These are phyloP conservation scores for Nidula microcarpa DNA, from an alignment of 768 basidiomycete species.

Conservation along the genomic window DNA sequence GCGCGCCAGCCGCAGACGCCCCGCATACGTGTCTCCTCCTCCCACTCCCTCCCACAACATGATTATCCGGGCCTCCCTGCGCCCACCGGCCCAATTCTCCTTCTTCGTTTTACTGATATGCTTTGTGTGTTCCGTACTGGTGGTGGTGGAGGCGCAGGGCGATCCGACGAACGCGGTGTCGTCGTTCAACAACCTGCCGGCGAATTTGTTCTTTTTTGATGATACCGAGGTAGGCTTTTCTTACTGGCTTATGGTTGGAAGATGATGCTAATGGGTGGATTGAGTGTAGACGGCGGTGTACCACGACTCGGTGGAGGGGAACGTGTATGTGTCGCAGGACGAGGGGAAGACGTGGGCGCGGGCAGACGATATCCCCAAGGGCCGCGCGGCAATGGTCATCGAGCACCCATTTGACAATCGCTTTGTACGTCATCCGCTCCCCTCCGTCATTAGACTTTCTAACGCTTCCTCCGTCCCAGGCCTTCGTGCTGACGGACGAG, in stretches of 20 bases:
- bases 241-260: neutral
- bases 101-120: no score
- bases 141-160: conserved; percentile 16
- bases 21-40: no score
- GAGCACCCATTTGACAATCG: conserved; percentile 84
- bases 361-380: conserved; percentile 48
- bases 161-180: conserved; percentile 46
- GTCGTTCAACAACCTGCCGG: conserved; percentile 70
- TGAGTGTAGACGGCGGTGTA: conserved; percentile 57
- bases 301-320: conserved; percentile 68
- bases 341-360: conserved; percentile 76
- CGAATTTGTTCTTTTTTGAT: conserved; percentile 86
- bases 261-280: conserved; percentile 5
- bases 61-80: no score
- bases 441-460: neutral
- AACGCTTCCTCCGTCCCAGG: conserved; percentile 40
- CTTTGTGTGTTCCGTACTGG: neutral
- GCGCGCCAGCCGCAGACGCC: no score
- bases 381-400: conserved; percentile 67
- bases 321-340: conserved; percentile 76
- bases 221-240: conserved; percentile 65
- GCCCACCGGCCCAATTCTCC: no score
- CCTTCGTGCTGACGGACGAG: conserved; percentile 78
- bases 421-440: conserved; percentile 44
- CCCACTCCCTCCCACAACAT: no score